These are phyloP conservation scores for Globisporangium sylvaticum DNA, from an alignment of 352 stramenopile genomes.

Conservation along the genomic window DNA sequence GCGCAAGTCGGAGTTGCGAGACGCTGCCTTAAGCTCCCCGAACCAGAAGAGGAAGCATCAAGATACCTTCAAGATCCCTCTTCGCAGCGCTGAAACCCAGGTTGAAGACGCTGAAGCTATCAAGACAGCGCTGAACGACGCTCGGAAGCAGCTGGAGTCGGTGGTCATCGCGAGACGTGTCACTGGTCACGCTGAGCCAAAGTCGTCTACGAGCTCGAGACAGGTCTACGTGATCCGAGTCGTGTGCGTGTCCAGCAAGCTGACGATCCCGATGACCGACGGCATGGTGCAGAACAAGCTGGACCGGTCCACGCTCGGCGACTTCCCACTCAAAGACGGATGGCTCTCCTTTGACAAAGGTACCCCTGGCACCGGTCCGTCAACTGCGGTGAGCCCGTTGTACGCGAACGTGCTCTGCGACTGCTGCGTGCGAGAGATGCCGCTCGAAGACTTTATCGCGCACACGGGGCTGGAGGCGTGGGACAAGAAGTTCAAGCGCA, in stretches of 20 bases:
- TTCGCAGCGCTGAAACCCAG: neutral
- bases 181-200: neutral
- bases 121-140: neutral
- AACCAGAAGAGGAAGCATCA: neutral
- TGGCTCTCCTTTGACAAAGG: conserved; percentile 12
- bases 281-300: conserved; percentile 5
- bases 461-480: neutral
- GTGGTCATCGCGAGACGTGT: neutral
- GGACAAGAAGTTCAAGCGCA: conserved; percentile 12
- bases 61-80: neutral
- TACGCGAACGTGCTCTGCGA: conserved; percentile 10
- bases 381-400: neutral
- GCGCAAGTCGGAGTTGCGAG: neutral
- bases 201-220: neutral
- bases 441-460: conserved; percentile 7
- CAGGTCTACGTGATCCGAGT: conserved; percentile 8
- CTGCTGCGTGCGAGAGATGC: conserved; percentile 9
- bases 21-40: neutral
- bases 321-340: conserved; percentile 12
- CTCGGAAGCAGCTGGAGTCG: neutral
- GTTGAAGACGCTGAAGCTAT: neutral
- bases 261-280: conserved; percentile 9
- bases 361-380: neutral
- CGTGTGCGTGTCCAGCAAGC: conserved; percentile 3
- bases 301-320: conserved; percentile 1